Base-by-base conservation (phyloP, 2,329 filamentous ascomycete species). In the Pseudogymnoascus sp. region DNA sequence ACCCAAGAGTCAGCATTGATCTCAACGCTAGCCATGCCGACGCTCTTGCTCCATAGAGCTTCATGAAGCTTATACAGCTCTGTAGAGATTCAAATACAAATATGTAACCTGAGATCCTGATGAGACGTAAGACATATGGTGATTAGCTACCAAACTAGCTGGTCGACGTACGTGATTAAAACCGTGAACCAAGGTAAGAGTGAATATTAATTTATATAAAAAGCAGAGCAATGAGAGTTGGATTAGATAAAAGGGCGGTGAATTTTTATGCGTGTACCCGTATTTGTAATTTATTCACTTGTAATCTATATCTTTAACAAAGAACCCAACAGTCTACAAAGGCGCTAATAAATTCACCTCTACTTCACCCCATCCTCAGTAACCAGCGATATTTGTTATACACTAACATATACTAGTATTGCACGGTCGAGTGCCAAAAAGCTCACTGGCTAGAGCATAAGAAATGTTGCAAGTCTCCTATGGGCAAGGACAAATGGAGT, bases 381-480 rank as follows among this genome's bases (percentile, higher is more conserved):
- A 31, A 28, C 28, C 16, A 25, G 43, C n/a, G 7, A 53, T 49
- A 16, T 7, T 53, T 53, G 11, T 28, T n/a, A 28, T 14, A 53
- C 14, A 62, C 60, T 62, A 28, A 62, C 34, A 38, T 9, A 43
- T 31, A 9, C 60, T 60, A 67, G 65, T 67, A 67, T 59, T 67
- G 65, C 53, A 59, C 36, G 3, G 3, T 12, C 9, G 28, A 63
- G 25, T 67, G 65, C 34, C 65, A 66, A 64, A 63, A 64, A 46
- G 28, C 60, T 12, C 65, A 67, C 49, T 67, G 63, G 66, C n/a
- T 42, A 36, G 43, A 56, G 31, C 66, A 67, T 61, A 67, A 66
- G 62, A 66, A 53, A 23, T 62, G 5, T 56, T 67, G 66, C 42
- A 56, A 60, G 49, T 67, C 63, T 46, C 42, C 65, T 8, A 59